Percentiles rank a stretch among this genome's conserved stretches.
Conservation (phyloP, 140 eudicot genomes). For the Oenanthe javanica region DNA sequence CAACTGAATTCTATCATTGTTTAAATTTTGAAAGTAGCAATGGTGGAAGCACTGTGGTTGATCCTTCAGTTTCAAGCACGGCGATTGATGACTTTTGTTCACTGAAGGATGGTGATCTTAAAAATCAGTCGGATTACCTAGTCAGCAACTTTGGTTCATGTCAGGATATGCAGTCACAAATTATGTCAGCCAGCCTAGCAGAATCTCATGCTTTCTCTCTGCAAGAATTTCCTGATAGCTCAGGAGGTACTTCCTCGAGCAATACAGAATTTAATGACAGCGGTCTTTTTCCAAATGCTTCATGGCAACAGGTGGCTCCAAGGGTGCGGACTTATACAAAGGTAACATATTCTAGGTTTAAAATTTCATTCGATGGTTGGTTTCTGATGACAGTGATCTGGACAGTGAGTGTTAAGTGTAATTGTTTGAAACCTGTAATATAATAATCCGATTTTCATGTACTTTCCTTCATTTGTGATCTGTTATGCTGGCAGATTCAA, state of each 20-base stretch:
- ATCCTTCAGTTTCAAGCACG: constrained; percentile 69
- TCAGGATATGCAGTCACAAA: constrained; percentile 95
- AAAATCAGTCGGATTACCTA: constrained; percentile 62
- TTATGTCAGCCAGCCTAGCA: constrained; percentile 71
- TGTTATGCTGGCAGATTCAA: constrained; percentile 50
- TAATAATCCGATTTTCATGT: background rate
- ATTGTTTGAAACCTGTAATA: background rate
- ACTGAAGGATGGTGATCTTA: constrained; percentile 53
- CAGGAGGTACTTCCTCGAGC: constrained; percentile 96
- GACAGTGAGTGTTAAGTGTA: background rate
- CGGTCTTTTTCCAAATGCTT: constrained; percentile 51
- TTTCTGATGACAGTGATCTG: background rate
- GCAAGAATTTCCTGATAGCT: constrained; percentile 80
- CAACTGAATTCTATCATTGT: constrained; percentile 54
- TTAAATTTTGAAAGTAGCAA: constrained; percentile 67
- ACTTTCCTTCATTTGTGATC: background rate
- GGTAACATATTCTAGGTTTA: constrained; percentile 26
- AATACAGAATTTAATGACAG: constrained; percentile 78
- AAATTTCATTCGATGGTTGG: background rate
- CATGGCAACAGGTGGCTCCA: constrained; percentile 77
- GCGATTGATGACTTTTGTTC: constrained; percentile 61
- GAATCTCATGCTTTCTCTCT: constrained; percentile 79
- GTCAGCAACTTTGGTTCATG: constrained; percentile 63
- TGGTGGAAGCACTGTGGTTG: constrained; percentile 69
- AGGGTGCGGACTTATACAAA: constrained; percentile 87